Base-by-base conservation (phyloP, 257 asterid genomes). In the Solanum corneliomulleri region DNA sequence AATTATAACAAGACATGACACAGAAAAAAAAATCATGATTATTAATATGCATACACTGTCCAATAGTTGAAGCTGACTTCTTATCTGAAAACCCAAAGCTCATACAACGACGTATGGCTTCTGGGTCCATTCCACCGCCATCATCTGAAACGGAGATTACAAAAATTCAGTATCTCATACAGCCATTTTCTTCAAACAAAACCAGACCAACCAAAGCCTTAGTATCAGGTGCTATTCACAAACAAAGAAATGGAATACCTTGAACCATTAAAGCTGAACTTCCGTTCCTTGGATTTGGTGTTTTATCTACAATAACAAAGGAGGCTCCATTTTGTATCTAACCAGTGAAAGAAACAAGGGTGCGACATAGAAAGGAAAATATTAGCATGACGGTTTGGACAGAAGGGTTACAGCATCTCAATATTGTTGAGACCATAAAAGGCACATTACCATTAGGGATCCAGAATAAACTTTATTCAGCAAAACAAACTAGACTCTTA, bases 51-150 rank as follows among this genome's bases (percentile, higher is more conserved):
- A 89, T 91, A 96, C 99, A 96, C 86, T 91, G 94, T 90, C 99
- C 99, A 85, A 96, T 96, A 42, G 99, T 90, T 83, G 90, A 88
- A 86, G 91, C 87, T 37, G 98, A 89, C 86, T 95, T 92, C 92
- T 95, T 96, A 88, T 96, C 96, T 25, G 99, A 96, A 92, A 96
- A 96, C 56, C 99, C 99, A 88, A 96, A 96, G 91, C 99, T 95
- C 89, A 96, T 88, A 91, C 98, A 96, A 80, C 93, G 91, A 39
- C 98, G 95, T 92, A 96, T 94, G 84, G 98, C 98, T 86, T 89
- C 95, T 44, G 97, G 97, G 83, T 93, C 93, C 99, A 96, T 96
- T 91, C 99, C 99, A 88, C 98, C 98, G 80, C 99, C 99, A 90
- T 96, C 94, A 91, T 96, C 99, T 96, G 89, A 85, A 25, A 86